Evolutionary conservation across 768 basidiomycete species (phyloP), one percentile per base, ranked within the genome.

Genomic region (Kwoniella botswanensis): DNA sequence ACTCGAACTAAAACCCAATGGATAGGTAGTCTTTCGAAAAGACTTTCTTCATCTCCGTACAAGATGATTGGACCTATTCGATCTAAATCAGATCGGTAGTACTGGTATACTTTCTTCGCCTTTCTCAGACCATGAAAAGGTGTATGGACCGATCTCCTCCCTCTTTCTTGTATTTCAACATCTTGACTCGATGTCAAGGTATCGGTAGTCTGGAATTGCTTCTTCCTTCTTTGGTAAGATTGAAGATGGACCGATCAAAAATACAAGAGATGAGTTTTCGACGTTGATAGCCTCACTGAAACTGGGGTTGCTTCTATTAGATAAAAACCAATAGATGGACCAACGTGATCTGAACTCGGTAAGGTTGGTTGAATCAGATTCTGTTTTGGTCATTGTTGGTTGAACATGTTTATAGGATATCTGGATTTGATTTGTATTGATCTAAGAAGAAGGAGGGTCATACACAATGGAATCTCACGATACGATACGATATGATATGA

Each of bases 201-300:
- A 62, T 50, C 68, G 61, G 52, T 69, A 69, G 68, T 61, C 60
- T 69, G 68, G 35, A 15, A 61, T 69, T 69, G 68, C 68, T 69
- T 63, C 68, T 46, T 54, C 35, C 59, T 60, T 43, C 50, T 61
- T 46, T 29, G 46, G 18, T 35, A 13, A 52, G 58, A 53, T 21
- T 41, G 67, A 29, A 58, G 59, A 68, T 65, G 64, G 64, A 65
- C 54, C 64, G 64, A 55, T 65, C n/a, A 26, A 42, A 46, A 6
- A 3, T 35, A 35, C 35, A 35, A 50, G 46, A 18, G 4, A 50
- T 17, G 46, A 18, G 18, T 11, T 6, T 6, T 15, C 12, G 18
- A 50, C 46, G 46, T 50, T 50, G 46, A 18, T 50, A 50, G 46
- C 46, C 4, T 4, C 35, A 35, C 35, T 35, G 35, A 6, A 35